Base-by-base conservation (phyloP, 345 rosid genomes). In the Garcia nutans region DNA sequence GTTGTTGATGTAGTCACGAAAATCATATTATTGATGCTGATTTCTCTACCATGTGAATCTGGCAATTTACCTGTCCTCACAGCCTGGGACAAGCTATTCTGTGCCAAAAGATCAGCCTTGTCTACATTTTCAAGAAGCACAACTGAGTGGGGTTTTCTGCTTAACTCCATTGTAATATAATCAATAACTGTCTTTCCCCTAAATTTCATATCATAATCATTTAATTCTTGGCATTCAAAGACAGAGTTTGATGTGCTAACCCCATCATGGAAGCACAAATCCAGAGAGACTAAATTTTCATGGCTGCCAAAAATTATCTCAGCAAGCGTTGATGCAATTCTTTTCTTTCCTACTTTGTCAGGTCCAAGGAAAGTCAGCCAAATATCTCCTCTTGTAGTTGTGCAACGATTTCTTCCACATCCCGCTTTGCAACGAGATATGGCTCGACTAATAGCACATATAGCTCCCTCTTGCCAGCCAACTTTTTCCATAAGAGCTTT, bases 301-400 rank as follows among this genome's bases (percentile, higher is more conserved):
- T 64, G 77, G 70, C 84, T 82, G 31, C 90, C 87, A 45, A 68
- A 88, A 13, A 93, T 74, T 57, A 82, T 74, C 84, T 89, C 90
- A 41, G 94, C 87, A 58, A 93, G 86, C 41, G 86, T 77, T 42
- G 78, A 77, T 19, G 94, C 97, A 64, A 88, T 81, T 80, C 83
- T 88, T 83, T 76, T 86, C 84, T 91, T 93, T 47, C 94, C 96
- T 20, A 80, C 82, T 76, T 68, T 80, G 72, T 93, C 96, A 42
- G 93, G 91, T 72, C 97, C 96, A 72, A 89, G 86, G 84, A 93
- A 87, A 80, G 86, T 81, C 12, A 93, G 77, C 92, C 93, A 93
- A 68, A 86, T 74, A 76, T 82, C 86, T 71, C 85, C 76, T 77
- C 79, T 74, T 55, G 67, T 20, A 63, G 70, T 81, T 44, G 85